Evolutionary conservation across 306 rosid genomes (phyloP).

Genomic region (Lupinus albus): DNA sequence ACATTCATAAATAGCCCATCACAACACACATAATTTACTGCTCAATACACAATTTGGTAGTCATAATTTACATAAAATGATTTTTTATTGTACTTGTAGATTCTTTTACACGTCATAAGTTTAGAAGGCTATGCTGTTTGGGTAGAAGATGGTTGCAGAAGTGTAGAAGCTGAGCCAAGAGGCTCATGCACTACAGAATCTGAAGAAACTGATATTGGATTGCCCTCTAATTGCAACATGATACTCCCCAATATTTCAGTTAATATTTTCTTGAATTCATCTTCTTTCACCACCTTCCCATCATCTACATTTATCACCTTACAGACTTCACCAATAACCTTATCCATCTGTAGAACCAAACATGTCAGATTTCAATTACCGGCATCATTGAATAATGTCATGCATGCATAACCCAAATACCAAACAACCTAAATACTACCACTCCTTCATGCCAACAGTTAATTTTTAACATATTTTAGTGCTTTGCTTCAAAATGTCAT

Average conservation of each 20-base stretch:
- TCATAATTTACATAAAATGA: slow-evolving; percentile 26
- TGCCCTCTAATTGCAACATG: slow-evolving; percentile 81
- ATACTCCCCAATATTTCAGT: slow-evolving; percentile 64
- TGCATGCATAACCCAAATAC: not conserved
- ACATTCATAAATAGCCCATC: slow-evolving; percentile 8
- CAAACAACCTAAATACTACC: not conserved
- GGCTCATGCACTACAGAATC: slow-evolving; percentile 93
- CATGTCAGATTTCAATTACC: not conserved
- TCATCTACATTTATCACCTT: slow-evolving; percentile 64
- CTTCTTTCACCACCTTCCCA: slow-evolving; percentile 65
- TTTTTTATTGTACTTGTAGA: slow-evolving; percentile 28
- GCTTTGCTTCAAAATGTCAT: slow-evolving; percentile 1
- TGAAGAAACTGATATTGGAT: slow-evolving; percentile 69
- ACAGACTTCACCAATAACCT: slow-evolving; percentile 54
- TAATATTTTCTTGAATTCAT: slow-evolving; percentile 80
- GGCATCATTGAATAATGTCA: slow-evolving; percentile 19
- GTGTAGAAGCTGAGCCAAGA: slow-evolving; percentile 67
- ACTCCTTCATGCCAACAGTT: not conserved
- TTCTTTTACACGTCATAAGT: slow-evolving; percentile 28
- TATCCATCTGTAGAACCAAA: slow-evolving; percentile 71
- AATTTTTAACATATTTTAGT: slow-evolving; percentile 22
- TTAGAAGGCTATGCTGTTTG: slow-evolving; percentile 37
- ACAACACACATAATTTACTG: slow-evolving; percentile 17
- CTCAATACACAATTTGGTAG: slow-evolving; percentile 35
- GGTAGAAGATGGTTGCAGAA: slow-evolving; percentile 61